Conservation (phyloP, 805 yeast species). For the Ogataea methanolica region DNA sequence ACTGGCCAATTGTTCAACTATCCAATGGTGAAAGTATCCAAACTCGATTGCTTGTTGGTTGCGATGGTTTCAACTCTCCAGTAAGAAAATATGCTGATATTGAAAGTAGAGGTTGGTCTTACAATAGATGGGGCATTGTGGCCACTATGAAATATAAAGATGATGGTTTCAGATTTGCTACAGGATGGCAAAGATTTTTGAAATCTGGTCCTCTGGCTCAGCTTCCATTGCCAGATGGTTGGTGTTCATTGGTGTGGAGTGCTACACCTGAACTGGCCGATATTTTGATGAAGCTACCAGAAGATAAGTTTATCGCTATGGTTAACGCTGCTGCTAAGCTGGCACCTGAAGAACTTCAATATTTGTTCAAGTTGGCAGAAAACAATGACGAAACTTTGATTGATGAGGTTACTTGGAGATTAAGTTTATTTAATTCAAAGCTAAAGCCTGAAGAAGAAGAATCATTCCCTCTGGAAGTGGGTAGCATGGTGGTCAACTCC, state of each 20-base stretch:
- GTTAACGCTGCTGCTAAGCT: conserved; percentile 86
- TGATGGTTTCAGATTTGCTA: conserved; percentile 55
- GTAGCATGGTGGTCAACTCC: conserved; percentile 52
- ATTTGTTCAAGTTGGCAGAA: conserved; percentile 47
- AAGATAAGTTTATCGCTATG: conserved; percentile 59
- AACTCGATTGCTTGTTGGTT: conserved; percentile 82
- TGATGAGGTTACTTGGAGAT: conserved; percentile 73
- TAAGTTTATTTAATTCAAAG: conserved; percentile 33
- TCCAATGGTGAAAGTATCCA: conserved; percentile 59
- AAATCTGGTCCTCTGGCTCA: conserved; percentile 92
- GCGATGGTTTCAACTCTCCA: conserved; percentile 95
- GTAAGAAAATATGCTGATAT: conserved; percentile 79
- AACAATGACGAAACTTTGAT: conserved; percentile 41
- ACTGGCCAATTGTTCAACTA: conserved; percentile 76
- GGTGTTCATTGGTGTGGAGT: conserved; percentile 94
- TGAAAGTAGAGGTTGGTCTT: conserved; percentile 88
- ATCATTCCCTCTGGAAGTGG: conserved; percentile 62
- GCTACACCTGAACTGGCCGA: conserved; percentile 72
- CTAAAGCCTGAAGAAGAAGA: conserved; percentile 45
- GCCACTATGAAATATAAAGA: conserved; percentile 76
- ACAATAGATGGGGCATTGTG: conserved; percentile 86
- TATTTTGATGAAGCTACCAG: conserved; percentile 52
- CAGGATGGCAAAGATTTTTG: conserved; percentile 93
- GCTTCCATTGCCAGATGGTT: conserved; percentile 79
- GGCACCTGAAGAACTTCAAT: conserved; percentile 70